Evolutionary conservation across 331 rosid genomes (phyloP), one percentile per base, ranked within the genome.

Genomic region (Malus hybrid): DNA sequence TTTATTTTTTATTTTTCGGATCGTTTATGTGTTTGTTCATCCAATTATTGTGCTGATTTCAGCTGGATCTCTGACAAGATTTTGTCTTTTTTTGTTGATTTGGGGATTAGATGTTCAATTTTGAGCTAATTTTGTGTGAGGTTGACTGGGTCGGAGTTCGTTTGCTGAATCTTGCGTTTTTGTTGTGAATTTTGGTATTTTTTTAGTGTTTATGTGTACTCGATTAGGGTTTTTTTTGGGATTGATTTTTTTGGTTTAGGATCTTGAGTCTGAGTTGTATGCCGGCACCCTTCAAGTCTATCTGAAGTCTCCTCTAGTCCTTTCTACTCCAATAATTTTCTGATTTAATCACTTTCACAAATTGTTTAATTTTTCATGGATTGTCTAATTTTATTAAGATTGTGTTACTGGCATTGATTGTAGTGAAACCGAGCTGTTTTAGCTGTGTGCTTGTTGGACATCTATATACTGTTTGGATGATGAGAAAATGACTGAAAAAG

Each of bases 211-310:
- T 28, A 1, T 60, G 42, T 60, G 2, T 7, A 14, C 59, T 59
- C 59, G 7, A 62, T 62, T 72, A 42, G 70, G 77, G 18, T 6
- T 36, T 24, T 34, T 20, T 7, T 22, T 14, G 27, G 52, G 55
- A 15, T 7, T 56, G 9, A 10, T 12, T 60, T 27, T 18, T 34
- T 10, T 27, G 63, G 70, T 33, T 28, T 44, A 44, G 55, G 78
- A 63, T 74, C 48, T 74, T 62, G 48, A 66, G n/a, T 74, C 63
- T 29, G 48, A 11, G 70, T 63, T 74, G 6, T 20, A 74, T 74
- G 29, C 5, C 24, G 59, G 44, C 27, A 19, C 31, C 4, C 34
- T 39, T 28, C 3, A 31, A 28, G 29, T 33, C 14, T 62, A 29
- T 56, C 19, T 63, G 27, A 48, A 44, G 62, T 63, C 70, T 74